phyloP scores from a whole-genome alignment of 192 early-diverging fungal species.

The Mortierella antarctica region DNA sequence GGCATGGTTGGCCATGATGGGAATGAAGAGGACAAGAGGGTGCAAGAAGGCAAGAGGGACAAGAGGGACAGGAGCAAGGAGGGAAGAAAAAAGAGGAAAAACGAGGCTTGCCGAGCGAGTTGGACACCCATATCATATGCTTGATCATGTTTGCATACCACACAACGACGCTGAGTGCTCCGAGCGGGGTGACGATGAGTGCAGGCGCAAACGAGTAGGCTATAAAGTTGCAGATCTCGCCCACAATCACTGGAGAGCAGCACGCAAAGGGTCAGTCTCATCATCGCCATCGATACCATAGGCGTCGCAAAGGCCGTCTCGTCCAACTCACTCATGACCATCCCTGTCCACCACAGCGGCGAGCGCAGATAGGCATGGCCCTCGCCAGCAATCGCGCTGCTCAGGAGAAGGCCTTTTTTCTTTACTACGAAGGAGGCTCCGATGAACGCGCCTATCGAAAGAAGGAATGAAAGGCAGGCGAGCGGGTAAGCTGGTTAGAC shows the following conservation, averaged over 20 bases:
- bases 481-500: neutral
- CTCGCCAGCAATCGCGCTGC: constrained; percentile 61
- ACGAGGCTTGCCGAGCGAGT: neutral
- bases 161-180: constrained; percentile 90
- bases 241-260: constrained; percentile 80
- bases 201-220: constrained; percentile 98
- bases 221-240: constrained; percentile 94
- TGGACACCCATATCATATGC: neutral
- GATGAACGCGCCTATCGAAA: constrained; percentile 79
- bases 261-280: constrained; percentile 4
- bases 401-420: constrained; percentile 90
- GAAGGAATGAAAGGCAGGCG: neutral
- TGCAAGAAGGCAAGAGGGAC: neutral
- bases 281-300: no score
- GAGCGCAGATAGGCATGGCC: constrained; percentile 65
- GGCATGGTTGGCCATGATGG: neutral
- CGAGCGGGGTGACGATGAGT: constrained; percentile 95
- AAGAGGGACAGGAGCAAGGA: neutral
- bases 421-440: constrained; percentile 94
- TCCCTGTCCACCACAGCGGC: constrained; percentile 67
- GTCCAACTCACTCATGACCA: constrained; percentile 61
- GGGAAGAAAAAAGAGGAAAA: no score
- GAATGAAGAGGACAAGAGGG: neutral
- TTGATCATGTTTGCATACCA: constrained; percentile 57
- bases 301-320: neutral